These are phyloP conservation scores for Aspergillus cristatus DNA, from an alignment of 495 filamentous ascomycete genomes.

Conservation along the genomic window DNA sequence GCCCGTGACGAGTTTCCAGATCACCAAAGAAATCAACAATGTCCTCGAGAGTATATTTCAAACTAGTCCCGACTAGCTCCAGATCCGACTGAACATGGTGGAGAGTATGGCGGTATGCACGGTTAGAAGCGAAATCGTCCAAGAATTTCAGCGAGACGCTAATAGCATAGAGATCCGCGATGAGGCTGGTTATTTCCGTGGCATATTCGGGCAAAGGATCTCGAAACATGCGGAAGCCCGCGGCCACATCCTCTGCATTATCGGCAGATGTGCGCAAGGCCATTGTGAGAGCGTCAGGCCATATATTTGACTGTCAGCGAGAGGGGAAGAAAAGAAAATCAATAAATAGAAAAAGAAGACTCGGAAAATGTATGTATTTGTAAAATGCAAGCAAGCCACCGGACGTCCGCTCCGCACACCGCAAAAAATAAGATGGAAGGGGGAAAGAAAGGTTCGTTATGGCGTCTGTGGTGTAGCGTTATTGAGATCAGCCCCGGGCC, in stretches of 20 bases:
- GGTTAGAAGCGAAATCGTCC: conserved; percentile 25
- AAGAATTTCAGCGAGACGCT: conserved; percentile 40
- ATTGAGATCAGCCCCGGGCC: conserved; percentile 8
- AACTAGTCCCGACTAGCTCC: conserved; percentile 32
- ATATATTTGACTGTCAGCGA: conserved; percentile 2
- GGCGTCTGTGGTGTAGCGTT: conserved; percentile 1
- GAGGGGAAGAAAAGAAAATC: not conserved
- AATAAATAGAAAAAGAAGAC: not conserved
- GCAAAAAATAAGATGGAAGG: conserved; percentile 1
- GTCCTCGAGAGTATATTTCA: conserved; percentile 45
- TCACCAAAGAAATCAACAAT: conserved; percentile 42
- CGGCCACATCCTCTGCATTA: conserved; percentile 44
- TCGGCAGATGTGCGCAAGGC: conserved; percentile 41
- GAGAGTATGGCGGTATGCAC: conserved; percentile 24
- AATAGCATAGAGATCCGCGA: conserved; percentile 47
- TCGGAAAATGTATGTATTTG: too few relatives aligned
- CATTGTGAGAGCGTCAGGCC: conserved; percentile 16
- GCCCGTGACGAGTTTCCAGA: conserved; percentile 27
- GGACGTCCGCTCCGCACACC: conserved; percentile 14
- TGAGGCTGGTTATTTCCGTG: conserved; percentile 46
- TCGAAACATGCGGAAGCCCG: conserved; percentile 42
- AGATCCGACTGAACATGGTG: conserved; percentile 33
- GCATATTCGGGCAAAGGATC: conserved; percentile 41
- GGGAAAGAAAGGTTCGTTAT: conserved; percentile 7
- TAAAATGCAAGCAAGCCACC: too few relatives aligned